Conservation (phyloP, 768 basidiomycete species). For the Phanerodontia chrysosporium region DNA sequence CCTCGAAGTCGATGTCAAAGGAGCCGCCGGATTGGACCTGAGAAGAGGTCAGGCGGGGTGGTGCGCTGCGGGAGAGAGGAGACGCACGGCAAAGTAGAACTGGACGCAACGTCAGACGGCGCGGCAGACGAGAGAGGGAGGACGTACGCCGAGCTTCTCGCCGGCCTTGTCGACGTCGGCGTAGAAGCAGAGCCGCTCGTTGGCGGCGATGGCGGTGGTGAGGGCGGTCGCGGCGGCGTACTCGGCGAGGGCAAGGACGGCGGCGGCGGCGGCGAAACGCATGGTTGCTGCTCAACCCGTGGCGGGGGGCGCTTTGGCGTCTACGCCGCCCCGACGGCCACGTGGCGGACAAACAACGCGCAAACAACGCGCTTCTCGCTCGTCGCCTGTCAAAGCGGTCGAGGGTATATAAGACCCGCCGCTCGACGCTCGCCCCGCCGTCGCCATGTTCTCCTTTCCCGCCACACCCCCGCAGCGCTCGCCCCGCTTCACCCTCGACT, state of each 20-base stretch:
- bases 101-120: slow-evolving; percentile 28
- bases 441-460: not conserved
- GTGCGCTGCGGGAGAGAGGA: not conserved
- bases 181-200: slow-evolving; percentile 88
- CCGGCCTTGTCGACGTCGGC: slow-evolving; percentile 95
- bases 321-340: not conserved
- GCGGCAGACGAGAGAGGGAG: not conserved
- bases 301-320: not conserved
- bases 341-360: slow-evolving; percentile 18
- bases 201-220: slow-evolving; percentile 74
- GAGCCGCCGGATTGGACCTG: slow-evolving; percentile 96
- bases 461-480: not conserved
- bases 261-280: slow-evolving; percentile 11
- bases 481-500: not conserved
- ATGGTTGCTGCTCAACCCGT: not conserved
- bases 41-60: not conserved
- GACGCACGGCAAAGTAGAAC: slow-evolving; percentile 94
- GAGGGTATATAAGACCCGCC: not conserved
- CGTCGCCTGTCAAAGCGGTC: not conserved
- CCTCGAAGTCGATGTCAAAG: slow-evolving; percentile 92
- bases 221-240: slow-evolving; percentile 54
- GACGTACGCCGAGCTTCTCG: slow-evolving; percentile 82
- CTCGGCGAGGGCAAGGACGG: slow-evolving; percentile 14
- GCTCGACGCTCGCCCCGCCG: not conserved
- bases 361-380: slow-evolving; percentile 20